Percentiles rank a stretch among this genome's conserved stretches.
These are phyloP conservation scores for Colletotrichum sp. DNA, from an alignment of 2,329 filamentous ascomycete species.

Conservation along the genomic window DNA sequence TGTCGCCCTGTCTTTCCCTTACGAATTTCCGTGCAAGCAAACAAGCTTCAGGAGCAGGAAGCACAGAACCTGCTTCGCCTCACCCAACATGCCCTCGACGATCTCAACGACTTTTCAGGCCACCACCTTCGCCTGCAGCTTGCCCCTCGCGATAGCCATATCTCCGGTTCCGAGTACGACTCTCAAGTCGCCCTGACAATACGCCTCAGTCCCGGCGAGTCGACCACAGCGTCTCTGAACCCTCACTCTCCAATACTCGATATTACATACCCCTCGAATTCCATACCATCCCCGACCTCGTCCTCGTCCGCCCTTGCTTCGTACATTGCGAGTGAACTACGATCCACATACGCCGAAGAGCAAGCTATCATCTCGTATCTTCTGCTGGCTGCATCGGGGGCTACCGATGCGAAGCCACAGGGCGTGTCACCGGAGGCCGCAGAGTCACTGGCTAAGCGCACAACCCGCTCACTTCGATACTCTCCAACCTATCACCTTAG, in stretches of 20 bases:
- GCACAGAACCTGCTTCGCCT: slow-evolving; percentile 74
- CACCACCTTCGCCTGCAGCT: slow-evolving; percentile 80
- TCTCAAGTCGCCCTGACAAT: slow-evolving; percentile 70
- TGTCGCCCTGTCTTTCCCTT: slow-evolving; percentile 90
- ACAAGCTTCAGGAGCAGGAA: slow-evolving; percentile 67
- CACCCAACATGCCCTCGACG: slow-evolving; percentile 87
- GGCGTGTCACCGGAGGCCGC: slow-evolving; percentile 54
- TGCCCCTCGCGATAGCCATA: slow-evolving; percentile 40
- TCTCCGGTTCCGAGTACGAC: slow-evolving; percentile 38
- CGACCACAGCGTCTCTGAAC: slow-evolving; percentile 67
- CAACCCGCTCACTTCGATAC: slow-evolving; percentile 87
- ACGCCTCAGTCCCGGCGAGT: slow-evolving; percentile 68
- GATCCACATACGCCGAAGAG: slow-evolving; percentile 83
- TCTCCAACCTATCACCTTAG: slow-evolving; percentile 93
- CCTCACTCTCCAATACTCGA: slow-evolving; percentile 74
- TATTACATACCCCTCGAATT: slow-evolving; percentile 75
- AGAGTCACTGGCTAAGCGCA: slow-evolving; percentile 68
- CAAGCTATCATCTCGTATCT: slow-evolving; percentile 83
- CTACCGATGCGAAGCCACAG: slow-evolving; percentile 49
- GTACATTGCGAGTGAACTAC: slow-evolving; percentile 79
- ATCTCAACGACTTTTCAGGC: slow-evolving; percentile 82
- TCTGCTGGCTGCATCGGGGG: slow-evolving; percentile 63
- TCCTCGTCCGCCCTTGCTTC: slow-evolving; percentile 75
- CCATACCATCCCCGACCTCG: slow-evolving; percentile 68
- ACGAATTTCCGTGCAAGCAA: slow-evolving; percentile 77